Conservation (phyloP, 169 alveolate species). For the Cryptosporidium ryanae region DNA sequence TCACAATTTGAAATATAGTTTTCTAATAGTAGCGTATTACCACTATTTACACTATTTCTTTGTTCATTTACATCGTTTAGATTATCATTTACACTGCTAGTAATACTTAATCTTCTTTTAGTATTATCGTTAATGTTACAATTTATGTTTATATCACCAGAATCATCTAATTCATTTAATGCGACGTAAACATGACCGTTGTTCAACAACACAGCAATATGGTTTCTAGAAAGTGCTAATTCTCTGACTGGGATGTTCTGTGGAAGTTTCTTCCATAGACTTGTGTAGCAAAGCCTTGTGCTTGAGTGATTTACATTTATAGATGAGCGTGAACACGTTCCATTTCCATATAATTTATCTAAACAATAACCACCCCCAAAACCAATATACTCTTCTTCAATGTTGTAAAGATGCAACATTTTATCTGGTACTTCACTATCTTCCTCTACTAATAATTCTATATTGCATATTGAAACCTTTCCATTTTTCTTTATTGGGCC, state of each 20-base stretch:
- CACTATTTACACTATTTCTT: constrained; percentile 24
- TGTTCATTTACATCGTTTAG: constrained; percentile 19
- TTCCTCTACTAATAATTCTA: constrained; percentile 34
- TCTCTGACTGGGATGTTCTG: constrained; percentile 65
- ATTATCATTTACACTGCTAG: not conserved
- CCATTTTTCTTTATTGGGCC: constrained; percentile 41
- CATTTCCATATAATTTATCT: constrained; percentile 11
- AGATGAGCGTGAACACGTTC: not conserved
- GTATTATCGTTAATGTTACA: not conserved
- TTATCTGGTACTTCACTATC: constrained; percentile 40
- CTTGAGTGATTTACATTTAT: not conserved
- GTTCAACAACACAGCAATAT: constrained; percentile 51
- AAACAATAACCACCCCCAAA: constrained; percentile 42
- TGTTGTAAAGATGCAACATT: constrained; percentile 27
- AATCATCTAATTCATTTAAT: constrained; percentile 37
- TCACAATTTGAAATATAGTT: constrained; percentile 6
- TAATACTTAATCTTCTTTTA: not conserved
- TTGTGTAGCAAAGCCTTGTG: constrained; percentile 35
- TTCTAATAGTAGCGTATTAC: constrained; percentile 43
- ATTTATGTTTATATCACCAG: not conserved
- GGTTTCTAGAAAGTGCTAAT: constrained; percentile 53
- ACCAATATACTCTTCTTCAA: constrained; percentile 66
- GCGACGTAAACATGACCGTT: constrained; percentile 71
- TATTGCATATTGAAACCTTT: constrained; percentile 35
- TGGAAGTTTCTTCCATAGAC: constrained; percentile 59